Conservation (phyloP, 2,329 filamentous ascomycete genomes). For the Diplodia scrobiculata region DNA sequence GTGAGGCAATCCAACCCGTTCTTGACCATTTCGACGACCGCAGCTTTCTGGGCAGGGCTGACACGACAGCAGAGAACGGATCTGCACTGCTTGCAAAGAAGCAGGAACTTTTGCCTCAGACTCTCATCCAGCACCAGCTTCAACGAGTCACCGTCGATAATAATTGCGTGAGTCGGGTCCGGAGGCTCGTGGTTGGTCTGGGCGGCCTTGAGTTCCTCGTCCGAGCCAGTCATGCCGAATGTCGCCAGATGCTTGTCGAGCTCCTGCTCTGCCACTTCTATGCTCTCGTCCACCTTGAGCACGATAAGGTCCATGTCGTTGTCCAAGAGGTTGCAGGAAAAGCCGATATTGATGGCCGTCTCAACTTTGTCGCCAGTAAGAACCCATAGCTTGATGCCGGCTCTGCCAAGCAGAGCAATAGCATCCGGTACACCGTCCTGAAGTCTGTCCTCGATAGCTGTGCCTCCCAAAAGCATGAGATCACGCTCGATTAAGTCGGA, state of each 20-base stretch:
- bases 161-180: conserved; percentile 81
- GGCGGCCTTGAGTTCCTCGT: conserved; percentile 79
- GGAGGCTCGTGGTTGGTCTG: conserved; percentile 84
- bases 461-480: conserved; percentile 83
- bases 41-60: conserved; percentile 92
- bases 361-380: conserved; percentile 98
- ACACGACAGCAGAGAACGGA: conserved; percentile 97
- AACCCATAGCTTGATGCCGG: conserved; percentile 98
- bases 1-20: conserved; percentile 94
- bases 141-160: conserved; percentile 93
- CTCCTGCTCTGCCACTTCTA: conserved; percentile 66
- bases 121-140: conserved; percentile 81
- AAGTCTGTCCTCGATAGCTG: conserved; percentile 93
- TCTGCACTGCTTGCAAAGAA: conserved; percentile 95
- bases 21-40: conserved; percentile 96
- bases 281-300: conserved; percentile 74
- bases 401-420: conserved; percentile 84
- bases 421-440: conserved; percentile 97
- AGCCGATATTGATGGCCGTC: conserved; percentile 99
- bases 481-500: conserved; percentile 90
- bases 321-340: conserved; percentile 95
- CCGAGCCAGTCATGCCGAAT: conserved; percentile 80
- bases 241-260: conserved; percentile 71
- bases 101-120: conserved; percentile 86
- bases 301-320: conserved; percentile 98